These are phyloP conservation scores for Bryum argenteum DNA, from an alignment of 225 moss, liverwort and hornwort genomes.

Conservation along the genomic window DNA sequence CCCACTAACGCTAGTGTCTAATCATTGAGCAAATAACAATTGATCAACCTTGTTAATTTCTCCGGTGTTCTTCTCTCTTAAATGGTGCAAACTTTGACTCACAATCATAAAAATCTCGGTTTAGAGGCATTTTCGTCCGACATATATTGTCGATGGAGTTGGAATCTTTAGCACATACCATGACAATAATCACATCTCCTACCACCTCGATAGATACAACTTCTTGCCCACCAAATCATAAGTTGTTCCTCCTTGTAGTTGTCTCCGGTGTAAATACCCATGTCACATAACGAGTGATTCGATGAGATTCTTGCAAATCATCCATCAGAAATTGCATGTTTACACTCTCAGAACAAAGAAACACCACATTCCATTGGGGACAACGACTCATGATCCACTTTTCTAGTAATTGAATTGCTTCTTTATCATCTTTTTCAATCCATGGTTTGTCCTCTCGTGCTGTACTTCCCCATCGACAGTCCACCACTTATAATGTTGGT, in stretches of 20 bases:
- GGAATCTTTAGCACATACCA: no score
- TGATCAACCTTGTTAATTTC: no score
- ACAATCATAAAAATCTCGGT: no score
- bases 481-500: not conserved
- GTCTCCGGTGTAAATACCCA: not conserved
- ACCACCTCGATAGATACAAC: not conserved
- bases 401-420: not conserved
- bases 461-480: not conserved
- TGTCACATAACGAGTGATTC: not conserved
- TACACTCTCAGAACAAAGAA: not conserved
- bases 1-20: no score
- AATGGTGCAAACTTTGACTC: no score
- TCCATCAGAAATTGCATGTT: not conserved
- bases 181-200: not conserved
- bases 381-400: not conserved
- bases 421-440: no score
- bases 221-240: not conserved
- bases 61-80: no score
- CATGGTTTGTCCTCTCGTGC: not conserved
- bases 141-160: no score
- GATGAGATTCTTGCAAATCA: not conserved
- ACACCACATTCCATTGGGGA: not conserved
- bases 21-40: no score
- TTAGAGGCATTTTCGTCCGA: no score
- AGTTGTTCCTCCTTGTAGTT: not conserved